Evolutionary conservation across 192 early-diverging fungal species (phyloP), one percentile per base, ranked within the genome.

Genomic region (Linnemannia zychae): DNA sequence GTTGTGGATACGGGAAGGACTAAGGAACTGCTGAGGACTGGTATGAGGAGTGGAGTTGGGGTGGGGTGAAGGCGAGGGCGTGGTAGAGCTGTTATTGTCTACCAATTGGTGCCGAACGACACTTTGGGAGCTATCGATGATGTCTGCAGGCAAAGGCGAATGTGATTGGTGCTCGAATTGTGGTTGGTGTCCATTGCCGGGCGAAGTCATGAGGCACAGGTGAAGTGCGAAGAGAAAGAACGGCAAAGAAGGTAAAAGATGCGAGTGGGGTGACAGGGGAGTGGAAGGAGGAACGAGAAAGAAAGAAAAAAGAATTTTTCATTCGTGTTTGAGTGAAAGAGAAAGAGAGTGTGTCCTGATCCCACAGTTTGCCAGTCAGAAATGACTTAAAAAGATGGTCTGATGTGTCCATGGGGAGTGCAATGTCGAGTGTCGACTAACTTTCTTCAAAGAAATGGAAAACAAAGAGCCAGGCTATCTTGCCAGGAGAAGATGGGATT

Each of bases 201-300:
- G 57, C 57, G 57, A 63, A 63, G 57, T 63, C 57, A 63, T 63
- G 57, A 63, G 57, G 28, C 28, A 63, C 53, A 63, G 22, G 52
- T 22, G 12, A 31, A 11, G 57, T 31, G 57, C 31, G 57, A 31
- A 7, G 53, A 60, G 12, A 12, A 28, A 13, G 28, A 60, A 2
- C 7, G 40, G 28, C 28, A 24, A 22, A 53, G 22, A 22, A 60
- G 12, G 40, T n/a, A 60, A 60, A 11, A 13, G 57, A 60, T n/a
- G 24, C n/a, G 24, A 13, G 57, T 13, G 57, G 11, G 52, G 57
- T 53, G 57, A 31, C 24, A n/a, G 53, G 7, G 28, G 57, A 60
- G 52, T 11, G 57, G 57, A 24, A 57, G 24, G 53, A 28, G 24
- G 57, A 15, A 4, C 20, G 20, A n/a, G 52, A 7, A 6, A 53